Evolutionary conservation across 192 early-diverging fungal genomes (phyloP).

Genomic region (Allomyces macrogynus): DNA sequence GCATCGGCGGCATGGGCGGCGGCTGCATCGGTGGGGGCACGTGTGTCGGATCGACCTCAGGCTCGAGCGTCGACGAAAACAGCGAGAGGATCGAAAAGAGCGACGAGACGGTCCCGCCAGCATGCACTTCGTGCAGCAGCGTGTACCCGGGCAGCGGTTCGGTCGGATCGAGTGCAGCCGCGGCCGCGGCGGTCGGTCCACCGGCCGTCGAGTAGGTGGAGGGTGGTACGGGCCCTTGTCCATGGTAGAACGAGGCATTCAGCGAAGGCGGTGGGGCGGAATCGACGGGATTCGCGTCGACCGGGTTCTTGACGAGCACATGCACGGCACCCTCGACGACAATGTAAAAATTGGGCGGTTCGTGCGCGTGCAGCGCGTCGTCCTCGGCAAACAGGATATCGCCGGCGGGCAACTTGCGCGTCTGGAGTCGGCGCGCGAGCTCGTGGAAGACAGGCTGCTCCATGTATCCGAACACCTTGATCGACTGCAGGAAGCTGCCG

Average conservation of each 20-base stretch:
- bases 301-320: constrained; percentile 48
- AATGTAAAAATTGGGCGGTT: constrained; percentile 64
- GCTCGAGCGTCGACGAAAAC: constrained; percentile 17
- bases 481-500: constrained; percentile 57
- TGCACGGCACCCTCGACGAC: constrained; percentile 90
- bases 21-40: too few relatives aligned
- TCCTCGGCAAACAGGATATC: constrained; percentile 64
- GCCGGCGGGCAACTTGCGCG: constrained; percentile 44
- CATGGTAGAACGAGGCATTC: not conserved
- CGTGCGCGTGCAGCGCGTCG: constrained; percentile 7
- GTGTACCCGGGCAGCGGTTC: constrained; percentile 21
- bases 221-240: not conserved
- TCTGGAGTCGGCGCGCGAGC: constrained; percentile 72
- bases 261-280: not conserved
- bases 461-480: constrained; percentile 93
- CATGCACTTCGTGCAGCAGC: constrained; percentile 68
- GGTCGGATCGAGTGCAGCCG: not conserved
- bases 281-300: too few relatives aligned
- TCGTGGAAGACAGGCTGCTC: constrained; percentile 94
- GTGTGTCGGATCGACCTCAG: too few relatives aligned
- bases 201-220: constrained; percentile 1
- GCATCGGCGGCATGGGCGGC: too few relatives aligned
- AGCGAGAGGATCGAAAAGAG: constrained; percentile 80
- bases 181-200: not conserved
- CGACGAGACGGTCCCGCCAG: constrained; percentile 77